Percentiles rank a stretch among this genome's conserved stretches.
phyloP scores from a whole-genome alignment of 1,284 basidiomycete genomes.

The Cronartium quercuum region DNA sequence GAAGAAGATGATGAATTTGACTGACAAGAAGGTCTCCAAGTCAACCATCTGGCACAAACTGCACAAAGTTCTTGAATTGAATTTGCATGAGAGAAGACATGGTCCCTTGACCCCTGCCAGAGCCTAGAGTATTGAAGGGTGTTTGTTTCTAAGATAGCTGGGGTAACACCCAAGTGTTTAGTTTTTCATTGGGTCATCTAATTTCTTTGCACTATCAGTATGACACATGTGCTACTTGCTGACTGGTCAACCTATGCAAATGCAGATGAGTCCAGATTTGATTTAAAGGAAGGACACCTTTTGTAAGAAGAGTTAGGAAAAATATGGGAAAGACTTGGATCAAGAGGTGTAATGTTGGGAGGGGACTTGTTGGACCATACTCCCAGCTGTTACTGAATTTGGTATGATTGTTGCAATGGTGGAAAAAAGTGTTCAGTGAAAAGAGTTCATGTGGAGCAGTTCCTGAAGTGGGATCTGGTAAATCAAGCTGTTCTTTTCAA shows the following conservation, averaged over 20 bases:
- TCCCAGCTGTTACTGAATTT: background rate
- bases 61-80: too few relatives aligned
- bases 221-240: background rate
- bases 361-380: background rate
- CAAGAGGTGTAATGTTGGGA: background rate
- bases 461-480: slow-evolving; percentile 4
- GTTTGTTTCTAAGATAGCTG: background rate
- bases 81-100: too few relatives aligned
- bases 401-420: background rate
- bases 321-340: background rate
- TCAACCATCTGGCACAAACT: too few relatives aligned
- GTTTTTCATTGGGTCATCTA: background rate
- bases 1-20: too few relatives aligned
- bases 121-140: too few relatives aligned
- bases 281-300: background rate
- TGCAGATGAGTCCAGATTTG: background rate
- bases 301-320: background rate
- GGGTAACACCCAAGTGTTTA: background rate
- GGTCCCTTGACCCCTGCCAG: too few relatives aligned
- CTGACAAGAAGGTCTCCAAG: too few relatives aligned
- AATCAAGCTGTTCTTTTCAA: background rate
- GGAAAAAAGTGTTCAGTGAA: background rate
- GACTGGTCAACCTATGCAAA: background rate
- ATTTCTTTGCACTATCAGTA: background rate
- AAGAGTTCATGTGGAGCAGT: background rate